These are phyloP conservation scores for Casuarina cunninghamiana DNA, from an alignment of 306 rosid genomes.

Conservation along the genomic window DNA sequence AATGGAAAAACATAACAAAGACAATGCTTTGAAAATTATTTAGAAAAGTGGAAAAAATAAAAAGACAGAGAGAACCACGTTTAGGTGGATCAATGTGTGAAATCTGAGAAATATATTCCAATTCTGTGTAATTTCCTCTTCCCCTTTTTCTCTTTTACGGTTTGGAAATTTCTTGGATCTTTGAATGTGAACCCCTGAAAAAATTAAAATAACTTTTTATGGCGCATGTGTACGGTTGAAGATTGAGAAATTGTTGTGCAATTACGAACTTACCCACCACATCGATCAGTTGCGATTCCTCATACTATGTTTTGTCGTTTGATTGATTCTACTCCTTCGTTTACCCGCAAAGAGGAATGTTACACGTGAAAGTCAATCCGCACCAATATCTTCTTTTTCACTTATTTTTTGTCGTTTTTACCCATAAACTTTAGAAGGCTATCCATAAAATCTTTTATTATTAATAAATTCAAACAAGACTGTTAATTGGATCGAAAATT, in stretches of 20 bases:
- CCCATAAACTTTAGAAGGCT: not conserved
- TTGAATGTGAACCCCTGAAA: constrained; percentile 53
- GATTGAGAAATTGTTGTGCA: constrained; percentile 7
- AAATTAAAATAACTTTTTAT: constrained; percentile 19
- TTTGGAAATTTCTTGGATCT: constrained; percentile 53
- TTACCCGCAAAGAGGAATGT: not conserved
- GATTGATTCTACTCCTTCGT: not conserved
- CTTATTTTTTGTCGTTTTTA: not conserved
- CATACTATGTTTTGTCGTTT: not conserved
- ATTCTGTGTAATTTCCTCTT: constrained; percentile 12
- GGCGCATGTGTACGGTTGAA: constrained; percentile 76
- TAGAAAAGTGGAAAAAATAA: not conserved
- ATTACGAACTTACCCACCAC: constrained; percentile 56
- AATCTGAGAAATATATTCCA: constrained; percentile 29
- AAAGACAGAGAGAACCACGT: constrained; percentile 19
- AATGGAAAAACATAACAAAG: constrained; percentile 12
- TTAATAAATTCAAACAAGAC: no score
- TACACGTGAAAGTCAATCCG: not conserved
- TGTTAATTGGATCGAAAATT: no score
- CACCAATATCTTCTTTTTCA: not conserved
- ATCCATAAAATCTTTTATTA: no score
- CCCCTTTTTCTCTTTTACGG: constrained; percentile 16
- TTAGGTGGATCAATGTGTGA: constrained; percentile 45
- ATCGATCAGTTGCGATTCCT: not conserved
- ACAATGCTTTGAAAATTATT: constrained; percentile 8